These are phyloP conservation scores for Entoloma clypeatum DNA, from an alignment of 1,284 basidiomycete species.

Conservation along the genomic window DNA sequence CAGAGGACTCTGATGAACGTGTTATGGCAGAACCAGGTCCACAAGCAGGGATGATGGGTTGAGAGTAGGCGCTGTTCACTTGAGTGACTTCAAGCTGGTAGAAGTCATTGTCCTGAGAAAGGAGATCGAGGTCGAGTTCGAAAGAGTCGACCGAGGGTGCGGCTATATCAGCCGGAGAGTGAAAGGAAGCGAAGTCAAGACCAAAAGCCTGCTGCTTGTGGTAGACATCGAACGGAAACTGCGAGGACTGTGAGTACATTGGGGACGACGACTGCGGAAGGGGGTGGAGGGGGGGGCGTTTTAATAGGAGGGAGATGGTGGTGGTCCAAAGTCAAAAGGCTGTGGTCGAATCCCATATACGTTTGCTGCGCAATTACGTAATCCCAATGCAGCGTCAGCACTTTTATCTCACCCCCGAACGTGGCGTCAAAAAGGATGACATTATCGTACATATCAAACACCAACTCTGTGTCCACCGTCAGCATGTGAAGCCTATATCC, in stretches of 20 bases:
- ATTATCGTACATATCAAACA: conserved; percentile 18
- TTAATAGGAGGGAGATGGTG: conserved; percentile 15
- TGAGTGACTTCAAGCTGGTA: conserved; percentile 58
- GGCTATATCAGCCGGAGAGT: conserved; percentile 59
- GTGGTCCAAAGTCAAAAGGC: conserved; percentile 9
- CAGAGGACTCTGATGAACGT: conserved; percentile 65
- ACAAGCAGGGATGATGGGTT: conserved; percentile 57
- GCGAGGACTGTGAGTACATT: conserved; percentile 16
- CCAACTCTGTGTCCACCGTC: conserved; percentile 23
- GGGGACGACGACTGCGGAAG: conserved; percentile 5
- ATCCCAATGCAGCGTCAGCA: conserved; percentile 4
- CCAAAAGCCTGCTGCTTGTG: conserved; percentile 32
- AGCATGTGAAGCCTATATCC: not conserved
- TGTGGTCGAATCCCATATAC: conserved; percentile 12
- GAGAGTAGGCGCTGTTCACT: conserved; percentile 54
- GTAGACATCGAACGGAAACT: conserved; percentile 18
- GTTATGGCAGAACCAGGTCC: conserved; percentile 76
- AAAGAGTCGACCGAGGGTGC: conserved; percentile 76
- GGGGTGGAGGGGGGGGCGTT: conserved; percentile 7
- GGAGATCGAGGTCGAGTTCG: conserved; percentile 73
- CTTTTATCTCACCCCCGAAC: conserved; percentile 1
- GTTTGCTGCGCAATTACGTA: conserved; percentile 18
- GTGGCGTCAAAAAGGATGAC: conserved; percentile 9
- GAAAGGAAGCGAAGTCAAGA: conserved; percentile 68
- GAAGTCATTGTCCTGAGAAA: conserved; percentile 60